Evolutionary conservation across 1,284 basidiomycete species (phyloP).

Genomic region (Pascua sp.): DNA sequence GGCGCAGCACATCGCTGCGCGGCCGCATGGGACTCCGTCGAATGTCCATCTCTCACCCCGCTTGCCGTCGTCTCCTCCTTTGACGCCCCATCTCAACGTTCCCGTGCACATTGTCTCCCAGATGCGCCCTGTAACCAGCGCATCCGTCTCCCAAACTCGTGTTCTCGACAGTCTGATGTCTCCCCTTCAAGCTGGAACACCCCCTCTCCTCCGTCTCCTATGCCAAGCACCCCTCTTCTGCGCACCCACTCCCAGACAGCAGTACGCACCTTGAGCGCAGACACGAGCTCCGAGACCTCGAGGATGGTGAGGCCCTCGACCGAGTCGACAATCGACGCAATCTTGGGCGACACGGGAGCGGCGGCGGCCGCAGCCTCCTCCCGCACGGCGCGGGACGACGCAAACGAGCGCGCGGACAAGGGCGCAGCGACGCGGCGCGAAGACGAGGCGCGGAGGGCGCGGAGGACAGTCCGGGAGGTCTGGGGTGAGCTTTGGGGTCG

Average conservation of each 20-base stretch:
- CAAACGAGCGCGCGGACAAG: slow-evolving; percentile 21
- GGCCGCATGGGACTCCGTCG: no score
- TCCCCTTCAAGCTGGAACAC: no score
- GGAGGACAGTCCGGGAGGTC: slow-evolving; percentile 22
- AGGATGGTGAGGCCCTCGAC: slow-evolving; percentile 86
- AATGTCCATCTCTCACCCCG: no score
- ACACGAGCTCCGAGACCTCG: slow-evolving; percentile 95
- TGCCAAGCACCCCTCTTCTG: not conserved
- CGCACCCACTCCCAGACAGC: not conserved
- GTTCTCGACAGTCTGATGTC: no score
- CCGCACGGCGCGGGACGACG: slow-evolving; percentile 25
- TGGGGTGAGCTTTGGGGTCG: slow-evolving; percentile 7
- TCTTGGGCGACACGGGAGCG: slow-evolving; percentile 54
- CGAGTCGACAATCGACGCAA: slow-evolving; percentile 84
- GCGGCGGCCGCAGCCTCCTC: slow-evolving; percentile 26
- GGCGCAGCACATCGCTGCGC: no score
- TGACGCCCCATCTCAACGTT: no score
- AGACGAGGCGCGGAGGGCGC: slow-evolving; percentile 25
- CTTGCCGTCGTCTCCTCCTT: no score
- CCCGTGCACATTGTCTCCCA: no score
- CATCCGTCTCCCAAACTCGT: no score
- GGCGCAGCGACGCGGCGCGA: slow-evolving; percentile 14
- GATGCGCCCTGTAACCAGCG: no score
- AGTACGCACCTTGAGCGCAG: slow-evolving; percentile 73
- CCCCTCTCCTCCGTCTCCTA: no score